Conservation (phyloP, 495 filamentous ascomycete genomes). For the Xylaria curta region DNA sequence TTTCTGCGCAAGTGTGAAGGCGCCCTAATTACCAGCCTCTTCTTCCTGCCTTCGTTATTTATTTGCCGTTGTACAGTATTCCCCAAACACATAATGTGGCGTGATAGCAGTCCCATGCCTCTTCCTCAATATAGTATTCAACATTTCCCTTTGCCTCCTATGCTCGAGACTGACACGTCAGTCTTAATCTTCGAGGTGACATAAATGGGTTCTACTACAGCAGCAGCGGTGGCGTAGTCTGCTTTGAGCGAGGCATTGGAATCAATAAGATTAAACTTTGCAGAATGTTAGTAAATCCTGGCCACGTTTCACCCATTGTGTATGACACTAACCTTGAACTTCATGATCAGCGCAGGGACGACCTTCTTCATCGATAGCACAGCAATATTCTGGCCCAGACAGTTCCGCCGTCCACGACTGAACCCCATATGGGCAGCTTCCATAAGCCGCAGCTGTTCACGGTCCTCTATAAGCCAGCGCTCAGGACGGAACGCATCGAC, state of each 20-base stretch:
- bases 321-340: conserved; percentile 33
- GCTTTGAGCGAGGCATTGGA: conserved; percentile 28
- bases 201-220: conserved; percentile 23
- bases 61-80: not conserved
- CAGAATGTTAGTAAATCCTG: conserved; percentile 23
- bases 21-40: not conserved
- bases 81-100: not conserved
- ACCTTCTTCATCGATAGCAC: conserved; percentile 70
- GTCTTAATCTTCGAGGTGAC: conserved; percentile 26
- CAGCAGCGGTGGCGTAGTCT: conserved; percentile 27
- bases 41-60: not conserved
- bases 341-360: conserved; percentile 61
- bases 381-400: conserved; percentile 69
- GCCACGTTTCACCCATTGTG: not conserved
- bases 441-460: conserved; percentile 49
- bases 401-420: conserved; percentile 64
- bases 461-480: conserved; percentile 55
- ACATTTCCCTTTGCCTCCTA: not conserved
- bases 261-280: conserved; percentile 31
- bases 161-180: not conserved
- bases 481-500: conserved; percentile 61
- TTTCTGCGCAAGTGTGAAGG: not conserved
- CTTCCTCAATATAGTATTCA: not conserved
- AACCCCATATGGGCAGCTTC: conserved; percentile 55
- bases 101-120: not conserved